Conservation (phyloP, 139 green algal species). For the Micractinium conductrix region DNA sequence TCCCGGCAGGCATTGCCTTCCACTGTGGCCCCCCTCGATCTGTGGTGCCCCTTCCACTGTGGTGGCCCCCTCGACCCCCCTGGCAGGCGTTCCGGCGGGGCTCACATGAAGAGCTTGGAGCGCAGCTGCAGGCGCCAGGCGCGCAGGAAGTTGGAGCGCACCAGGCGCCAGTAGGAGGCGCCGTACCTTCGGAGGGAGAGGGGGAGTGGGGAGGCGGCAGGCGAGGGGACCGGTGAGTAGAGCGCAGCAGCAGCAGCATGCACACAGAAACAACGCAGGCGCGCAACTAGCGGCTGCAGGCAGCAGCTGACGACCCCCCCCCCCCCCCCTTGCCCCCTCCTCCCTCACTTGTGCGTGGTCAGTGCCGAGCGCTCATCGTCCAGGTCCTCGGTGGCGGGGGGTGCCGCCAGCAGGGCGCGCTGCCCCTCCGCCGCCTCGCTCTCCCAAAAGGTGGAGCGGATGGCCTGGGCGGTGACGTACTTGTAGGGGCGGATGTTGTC, state of each 20-base stretch:
- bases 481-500: conserved; percentile 28
- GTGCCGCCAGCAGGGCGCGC: conserved; percentile 24
- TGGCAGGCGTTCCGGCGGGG: not conserved
- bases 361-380: conserved; percentile 7
- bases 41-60: too few relatives aligned
- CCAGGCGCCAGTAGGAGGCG: conserved; percentile 19
- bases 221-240: not conserved
- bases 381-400: not conserved
- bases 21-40: too few relatives aligned
- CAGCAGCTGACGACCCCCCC: too few relatives aligned
- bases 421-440: conserved; percentile 21
- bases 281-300: not conserved
- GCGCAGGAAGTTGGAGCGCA: conserved; percentile 24
- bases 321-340: too few relatives aligned
- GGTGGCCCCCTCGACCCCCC: too few relatives aligned
- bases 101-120: conserved; percentile 36
- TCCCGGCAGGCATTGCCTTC: too few relatives aligned
- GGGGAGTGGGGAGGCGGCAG: not conserved
- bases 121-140: conserved; percentile 28
- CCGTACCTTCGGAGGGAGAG: conserved; percentile 21
- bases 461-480: conserved; percentile 35
- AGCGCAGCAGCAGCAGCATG: not conserved
- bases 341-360: conserved; percentile 8
- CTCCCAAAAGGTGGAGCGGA: conserved; percentile 34
- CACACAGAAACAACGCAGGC: not conserved